A percentile compares a stretch with the other conserved stretches of the same genome.
These are phyloP conservation scores for Thalassiosira ordinaria DNA, from an alignment of 352 stramenopile genomes.

Conservation along the genomic window DNA sequence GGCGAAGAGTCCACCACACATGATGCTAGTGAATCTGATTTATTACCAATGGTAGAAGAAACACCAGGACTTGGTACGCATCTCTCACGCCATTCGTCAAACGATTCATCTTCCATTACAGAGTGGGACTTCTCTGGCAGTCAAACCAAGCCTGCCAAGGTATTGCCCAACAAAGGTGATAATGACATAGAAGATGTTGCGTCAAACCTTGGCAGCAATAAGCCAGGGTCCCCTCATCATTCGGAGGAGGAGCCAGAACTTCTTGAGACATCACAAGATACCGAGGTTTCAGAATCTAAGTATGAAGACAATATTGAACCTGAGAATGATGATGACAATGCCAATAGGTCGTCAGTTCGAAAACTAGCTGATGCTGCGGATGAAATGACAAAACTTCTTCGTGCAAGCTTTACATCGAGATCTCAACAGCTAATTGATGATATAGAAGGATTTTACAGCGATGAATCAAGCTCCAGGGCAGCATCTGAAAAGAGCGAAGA, in stretches of 20 bases:
- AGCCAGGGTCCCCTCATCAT: conserved; percentile 7
- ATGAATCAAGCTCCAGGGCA: conserved; percentile 26
- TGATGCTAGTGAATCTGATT: background rate
- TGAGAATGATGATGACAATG: conserved; percentile 1
- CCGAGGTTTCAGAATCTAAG: conserved; percentile 6
- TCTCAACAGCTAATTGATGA: too few relatives aligned
- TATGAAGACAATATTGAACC: background rate
- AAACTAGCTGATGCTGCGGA: conserved; percentile 19
- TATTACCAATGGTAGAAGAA: conserved; percentile 1
- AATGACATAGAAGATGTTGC: background rate
- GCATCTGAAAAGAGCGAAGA: conserved; percentile 22
- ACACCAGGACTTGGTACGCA: background rate
- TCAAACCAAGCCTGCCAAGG: background rate
- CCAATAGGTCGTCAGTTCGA: conserved; percentile 17
- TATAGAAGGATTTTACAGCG: background rate
- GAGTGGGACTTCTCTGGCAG: conserved; percentile 41
- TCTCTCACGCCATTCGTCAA: conserved; percentile 8
- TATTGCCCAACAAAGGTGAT: background rate
- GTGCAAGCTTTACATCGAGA: conserved; percentile 13
- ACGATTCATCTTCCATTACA: conserved; percentile 30
- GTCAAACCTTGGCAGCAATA: conserved; percentile 1
- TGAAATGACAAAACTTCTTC: conserved; percentile 38
- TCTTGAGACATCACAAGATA: conserved; percentile 18
- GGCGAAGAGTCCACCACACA: background rate
- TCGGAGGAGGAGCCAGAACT: conserved; percentile 8